phyloP scores from a whole-genome alignment of 2,329 filamentous ascomycete species.

The Fusarium sp. region DNA sequence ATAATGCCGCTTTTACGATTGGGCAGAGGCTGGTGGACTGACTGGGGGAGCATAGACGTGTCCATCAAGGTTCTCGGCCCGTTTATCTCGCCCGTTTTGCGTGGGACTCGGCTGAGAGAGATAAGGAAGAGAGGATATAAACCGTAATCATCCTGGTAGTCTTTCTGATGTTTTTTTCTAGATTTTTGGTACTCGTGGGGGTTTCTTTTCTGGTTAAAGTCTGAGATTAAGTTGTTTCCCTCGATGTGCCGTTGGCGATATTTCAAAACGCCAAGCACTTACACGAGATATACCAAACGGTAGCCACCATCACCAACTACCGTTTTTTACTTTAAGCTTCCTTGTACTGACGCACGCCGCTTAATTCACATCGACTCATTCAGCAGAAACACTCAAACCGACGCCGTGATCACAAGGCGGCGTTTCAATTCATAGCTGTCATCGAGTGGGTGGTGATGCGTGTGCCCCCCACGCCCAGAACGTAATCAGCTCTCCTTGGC shows the following conservation, averaged over 20 bases:
- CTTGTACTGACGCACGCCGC: background rate
- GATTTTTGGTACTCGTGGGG: background rate
- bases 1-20: conserved; percentile 19
- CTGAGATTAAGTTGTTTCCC: background rate
- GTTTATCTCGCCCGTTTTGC: background rate
- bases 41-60: background rate
- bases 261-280: background rate
- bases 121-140: background rate
- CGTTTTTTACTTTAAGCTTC: background rate
- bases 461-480: background rate
- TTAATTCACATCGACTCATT: background rate
- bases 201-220: background rate
- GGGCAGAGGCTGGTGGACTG: background rate
- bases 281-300: background rate
- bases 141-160: background rate
- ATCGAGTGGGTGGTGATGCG: background rate
- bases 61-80: conserved; percentile 20
- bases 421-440: background rate
- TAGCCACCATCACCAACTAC: too few species aligned
- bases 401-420: background rate
- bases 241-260: background rate
- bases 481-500: background rate
- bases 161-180: background rate
- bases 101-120: background rate
- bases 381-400: background rate